phyloP scores from a whole-genome alignment of 129 eudicot genomes.

The Gnaphalium uliginosum region DNA sequence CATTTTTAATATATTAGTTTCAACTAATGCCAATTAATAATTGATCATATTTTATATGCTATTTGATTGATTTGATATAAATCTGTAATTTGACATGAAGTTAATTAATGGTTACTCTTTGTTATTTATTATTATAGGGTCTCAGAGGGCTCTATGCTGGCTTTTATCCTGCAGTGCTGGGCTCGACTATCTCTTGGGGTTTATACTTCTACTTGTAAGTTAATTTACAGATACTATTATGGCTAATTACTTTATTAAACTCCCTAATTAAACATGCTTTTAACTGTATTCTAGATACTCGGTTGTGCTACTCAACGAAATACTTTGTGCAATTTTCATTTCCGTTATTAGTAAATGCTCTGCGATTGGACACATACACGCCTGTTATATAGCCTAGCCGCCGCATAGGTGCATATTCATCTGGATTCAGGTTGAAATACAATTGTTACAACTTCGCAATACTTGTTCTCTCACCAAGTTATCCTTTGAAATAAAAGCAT shows the following conservation, averaged over 20 bases:
- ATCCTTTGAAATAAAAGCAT: too few species aligned
- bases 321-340: not conserved
- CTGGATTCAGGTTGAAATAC: not conserved
- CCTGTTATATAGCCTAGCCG: not conserved
- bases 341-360: not conserved
- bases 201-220: conserved; percentile 94
- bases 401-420: conserved; percentile 10
- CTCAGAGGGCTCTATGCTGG: conserved; percentile 92
- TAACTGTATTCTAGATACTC: not conserved
- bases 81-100: not conserved
- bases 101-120: not conserved
- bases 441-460: not conserved
- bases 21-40: not conserved
- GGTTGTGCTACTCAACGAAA: not conserved
- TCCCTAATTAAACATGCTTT: not conserved
- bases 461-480: not conserved
- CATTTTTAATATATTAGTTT: not conserved
- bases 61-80: not conserved
- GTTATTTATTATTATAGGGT: conserved; percentile 52
- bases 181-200: conserved; percentile 98
- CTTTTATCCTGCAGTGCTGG: conserved; percentile 89
- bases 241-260: not conserved
- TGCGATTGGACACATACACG: not conserved
- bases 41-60: not conserved
- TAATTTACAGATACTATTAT: not conserved